Evolutionary conservation across 2,329 filamentous ascomycete genomes (phyloP).

Genomic region (Trichoderma citrinoviride): DNA sequence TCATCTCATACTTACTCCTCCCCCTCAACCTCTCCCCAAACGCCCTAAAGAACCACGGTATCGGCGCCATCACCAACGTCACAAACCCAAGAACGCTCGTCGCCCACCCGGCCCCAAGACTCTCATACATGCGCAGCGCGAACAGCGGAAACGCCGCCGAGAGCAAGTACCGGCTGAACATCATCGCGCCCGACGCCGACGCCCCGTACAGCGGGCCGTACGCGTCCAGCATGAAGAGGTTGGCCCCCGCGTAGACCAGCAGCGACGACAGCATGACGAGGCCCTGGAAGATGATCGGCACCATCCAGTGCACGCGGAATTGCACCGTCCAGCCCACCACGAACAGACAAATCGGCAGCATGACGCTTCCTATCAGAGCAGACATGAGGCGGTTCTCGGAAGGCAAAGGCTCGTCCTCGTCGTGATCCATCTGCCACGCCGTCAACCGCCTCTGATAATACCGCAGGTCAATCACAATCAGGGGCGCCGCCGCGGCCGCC

Average conservation of each 20-base stretch:
- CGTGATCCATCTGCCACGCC: slow-evolving; percentile 41
- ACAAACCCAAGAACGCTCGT: slow-evolving; percentile 43
- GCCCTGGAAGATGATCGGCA: slow-evolving; percentile 30
- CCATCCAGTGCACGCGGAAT: slow-evolving; percentile 27
- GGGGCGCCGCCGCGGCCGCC: slow-evolving; percentile 43
- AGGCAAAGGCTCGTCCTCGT: slow-evolving; percentile 50
- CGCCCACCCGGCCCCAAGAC: slow-evolving; percentile 44
- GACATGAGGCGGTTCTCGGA: slow-evolving; percentile 65
- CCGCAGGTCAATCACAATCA: slow-evolving; percentile 50
- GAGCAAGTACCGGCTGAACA: slow-evolving; percentile 48
- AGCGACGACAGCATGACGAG: slow-evolving; percentile 30
- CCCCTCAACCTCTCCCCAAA: slow-evolving; percentile 28
- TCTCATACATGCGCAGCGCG: slow-evolving; percentile 39
- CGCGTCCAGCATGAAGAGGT: slow-evolving; percentile 32
- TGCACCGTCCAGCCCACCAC: slow-evolving; percentile 64
- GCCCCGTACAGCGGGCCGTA: slow-evolving; percentile 32
- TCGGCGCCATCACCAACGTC: slow-evolving; percentile 37
- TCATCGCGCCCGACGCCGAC: slow-evolving; percentile 30
- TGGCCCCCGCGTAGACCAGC: slow-evolving; percentile 31
- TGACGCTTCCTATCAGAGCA: slow-evolving; percentile 59
- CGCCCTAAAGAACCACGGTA: slow-evolving; percentile 34
- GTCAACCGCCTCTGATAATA: slow-evolving; percentile 56
- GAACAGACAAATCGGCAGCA: slow-evolving; percentile 63
- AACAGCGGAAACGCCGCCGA: slow-evolving; percentile 55
- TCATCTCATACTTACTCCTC: slow-evolving; percentile 31